Percentiles rank a stretch among this genome's conserved stretches.
Conservation (phyloP, 208 protist species). For the Acanthamoeba royreba region DNA sequence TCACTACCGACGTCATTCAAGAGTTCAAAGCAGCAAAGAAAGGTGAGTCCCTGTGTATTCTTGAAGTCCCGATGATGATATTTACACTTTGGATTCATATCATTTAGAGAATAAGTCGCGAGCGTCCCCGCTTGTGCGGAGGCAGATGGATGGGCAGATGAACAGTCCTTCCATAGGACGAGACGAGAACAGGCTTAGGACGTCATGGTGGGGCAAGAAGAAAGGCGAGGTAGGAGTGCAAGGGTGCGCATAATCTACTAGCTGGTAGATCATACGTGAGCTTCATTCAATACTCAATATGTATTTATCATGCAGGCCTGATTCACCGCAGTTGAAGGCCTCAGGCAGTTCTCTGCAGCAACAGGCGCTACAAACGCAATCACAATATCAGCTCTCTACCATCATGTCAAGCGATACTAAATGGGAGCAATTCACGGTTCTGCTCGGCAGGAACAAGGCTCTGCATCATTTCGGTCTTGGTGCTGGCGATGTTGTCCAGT, state of each 20-base stretch:
- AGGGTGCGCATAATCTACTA: background rate
- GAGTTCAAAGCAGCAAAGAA: background rate
- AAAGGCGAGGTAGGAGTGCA: background rate
- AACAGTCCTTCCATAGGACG: background rate
- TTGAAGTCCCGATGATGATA: too few species aligned
- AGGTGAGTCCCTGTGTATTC: too few species aligned
- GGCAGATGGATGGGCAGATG: background rate
- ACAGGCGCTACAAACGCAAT: background rate
- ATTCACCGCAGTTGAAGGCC: background rate
- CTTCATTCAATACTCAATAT: background rate
- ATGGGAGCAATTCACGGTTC: slow-evolving; percentile 6
- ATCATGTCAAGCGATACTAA: background rate
- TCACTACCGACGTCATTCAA: background rate
- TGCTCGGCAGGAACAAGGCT: background rate
- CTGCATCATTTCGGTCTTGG: background rate
- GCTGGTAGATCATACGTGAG: too few species aligned
- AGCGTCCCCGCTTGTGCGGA: background rate
- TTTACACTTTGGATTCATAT: too few species aligned
- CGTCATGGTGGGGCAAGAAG: background rate
- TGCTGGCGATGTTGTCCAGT: background rate
- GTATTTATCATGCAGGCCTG: background rate
- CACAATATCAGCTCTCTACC: background rate
- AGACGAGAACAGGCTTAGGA: background rate
- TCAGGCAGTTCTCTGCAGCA: background rate
- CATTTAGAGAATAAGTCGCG: too few species aligned